A percentile compares a stretch with the other conserved stretches of the same genome.
These are phyloP conservation scores for Aspergillus ostianus DNA, from an alignment of 495 filamentous ascomycete species.

Conservation along the genomic window DNA sequence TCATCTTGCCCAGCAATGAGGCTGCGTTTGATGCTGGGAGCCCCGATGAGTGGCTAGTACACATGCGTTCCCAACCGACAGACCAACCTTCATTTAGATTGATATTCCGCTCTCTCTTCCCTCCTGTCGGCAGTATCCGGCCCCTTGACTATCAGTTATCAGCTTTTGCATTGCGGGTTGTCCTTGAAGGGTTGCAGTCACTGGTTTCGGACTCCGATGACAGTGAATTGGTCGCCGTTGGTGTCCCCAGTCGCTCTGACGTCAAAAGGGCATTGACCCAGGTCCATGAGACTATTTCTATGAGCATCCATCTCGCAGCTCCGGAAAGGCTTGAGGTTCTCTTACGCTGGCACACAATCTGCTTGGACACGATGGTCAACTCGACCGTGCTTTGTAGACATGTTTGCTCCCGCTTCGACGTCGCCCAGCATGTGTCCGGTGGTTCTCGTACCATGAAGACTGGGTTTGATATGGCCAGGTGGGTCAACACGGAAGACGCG, in stretches of 20 bases:
- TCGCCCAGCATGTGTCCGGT: conserved; percentile 41
- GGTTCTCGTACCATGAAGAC: conserved; percentile 23
- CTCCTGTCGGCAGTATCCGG: conserved; percentile 31
- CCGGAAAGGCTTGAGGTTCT: conserved; percentile 43
- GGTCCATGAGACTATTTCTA: conserved; percentile 40
- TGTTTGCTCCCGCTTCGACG: conserved; percentile 41
- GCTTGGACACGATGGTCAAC: conserved; percentile 45
- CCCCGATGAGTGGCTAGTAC: conserved; percentile 42
- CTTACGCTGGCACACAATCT: conserved; percentile 50
- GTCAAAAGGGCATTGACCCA: conserved; percentile 41
- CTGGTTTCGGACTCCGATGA: conserved; percentile 43
- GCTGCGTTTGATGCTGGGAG: conserved; percentile 42
- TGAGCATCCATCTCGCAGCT: conserved; percentile 37
- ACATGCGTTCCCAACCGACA: conserved; percentile 33
- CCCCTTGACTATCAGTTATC: conserved; percentile 40
- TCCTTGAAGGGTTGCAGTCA: conserved; percentile 48
- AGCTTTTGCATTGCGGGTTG: conserved; percentile 42
- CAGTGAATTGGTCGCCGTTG: conserved; percentile 36
- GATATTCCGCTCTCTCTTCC: conserved; percentile 43
- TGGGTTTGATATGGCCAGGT: conserved; percentile 39
- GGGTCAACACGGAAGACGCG: conserved; percentile 41
- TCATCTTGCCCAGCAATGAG: conserved; percentile 42
- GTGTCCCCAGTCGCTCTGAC: conserved; percentile 42
- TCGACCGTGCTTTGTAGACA: conserved; percentile 41
- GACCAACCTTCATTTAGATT: conserved; percentile 39